Evolutionary conservation across 768 basidiomycete genomes (phyloP).

Genomic region (Kwoniella dejecticola): DNA sequence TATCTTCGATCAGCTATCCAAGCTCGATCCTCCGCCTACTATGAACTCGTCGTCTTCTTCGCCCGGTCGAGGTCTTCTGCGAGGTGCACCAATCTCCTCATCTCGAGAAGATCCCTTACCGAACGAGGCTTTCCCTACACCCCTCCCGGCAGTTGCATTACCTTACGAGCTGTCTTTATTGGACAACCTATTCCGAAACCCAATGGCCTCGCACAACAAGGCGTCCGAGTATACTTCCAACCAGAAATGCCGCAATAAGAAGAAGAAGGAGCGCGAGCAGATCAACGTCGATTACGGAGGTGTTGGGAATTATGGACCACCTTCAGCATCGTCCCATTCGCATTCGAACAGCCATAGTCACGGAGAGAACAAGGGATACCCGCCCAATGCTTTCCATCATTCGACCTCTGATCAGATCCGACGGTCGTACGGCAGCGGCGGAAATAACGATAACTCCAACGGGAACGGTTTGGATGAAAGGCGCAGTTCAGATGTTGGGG

Average conservation of each 20-base stretch:
- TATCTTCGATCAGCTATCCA: conserved; percentile 34
- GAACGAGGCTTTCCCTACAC: conserved; percentile 46
- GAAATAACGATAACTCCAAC: background rate
- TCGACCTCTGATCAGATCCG: background rate
- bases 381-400: conserved; percentile 21
- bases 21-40: conserved; percentile 20
- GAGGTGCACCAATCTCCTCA: conserved; percentile 46
- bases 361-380: conserved; percentile 21
- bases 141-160: conserved; percentile 45
- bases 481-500: background rate
- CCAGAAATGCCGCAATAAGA: conserved; percentile 25
- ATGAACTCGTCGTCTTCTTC: conserved; percentile 16
- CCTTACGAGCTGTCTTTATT: conserved; percentile 55
- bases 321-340: background rate
- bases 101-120: conserved; percentile 49
- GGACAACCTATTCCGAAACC: conserved; percentile 56
- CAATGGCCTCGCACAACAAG: conserved; percentile 53
- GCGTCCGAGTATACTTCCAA: conserved; percentile 53
- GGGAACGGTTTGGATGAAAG: background rate
- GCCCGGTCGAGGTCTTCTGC: conserved; percentile 24
- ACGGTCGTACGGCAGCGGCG: background rate
- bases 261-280: conserved; percentile 4
- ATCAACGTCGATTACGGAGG: conserved; percentile 17
- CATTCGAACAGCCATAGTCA: background rate
- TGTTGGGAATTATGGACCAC: background rate